Evolutionary conservation across 1,284 basidiomycete species (phyloP).

Genomic region (Sphaerobolus stellatus): DNA sequence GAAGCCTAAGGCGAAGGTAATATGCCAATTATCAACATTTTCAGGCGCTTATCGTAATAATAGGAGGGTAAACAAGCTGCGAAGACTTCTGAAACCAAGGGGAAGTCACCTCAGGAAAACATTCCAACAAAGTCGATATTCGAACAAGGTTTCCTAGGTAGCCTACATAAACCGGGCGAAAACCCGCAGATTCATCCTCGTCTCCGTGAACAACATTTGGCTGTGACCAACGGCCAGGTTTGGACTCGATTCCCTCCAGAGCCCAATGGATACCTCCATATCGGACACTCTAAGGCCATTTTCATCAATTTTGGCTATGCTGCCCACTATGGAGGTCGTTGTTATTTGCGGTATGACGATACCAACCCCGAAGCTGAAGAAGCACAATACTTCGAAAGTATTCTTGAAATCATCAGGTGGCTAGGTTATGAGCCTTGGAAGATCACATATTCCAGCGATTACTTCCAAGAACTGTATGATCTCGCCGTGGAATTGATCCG

Average conservation of each 20-base stretch:
- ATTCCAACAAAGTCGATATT: conserved; percentile 74
- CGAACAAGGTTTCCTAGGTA: conserved; percentile 91
- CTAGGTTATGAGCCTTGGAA: conserved; percentile 98
- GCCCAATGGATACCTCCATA: conserved; percentile 95
- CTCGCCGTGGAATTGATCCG: conserved; percentile 91
- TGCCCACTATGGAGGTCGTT: conserved; percentile 85
- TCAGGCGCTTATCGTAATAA: conserved; percentile 10
- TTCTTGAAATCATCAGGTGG: conserved; percentile 95
- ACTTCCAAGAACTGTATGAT: conserved; percentile 88
- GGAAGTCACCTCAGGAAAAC: conserved; percentile 26
- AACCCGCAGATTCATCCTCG: conserved; percentile 86
- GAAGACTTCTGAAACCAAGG: conserved; percentile 20
- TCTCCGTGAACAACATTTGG: conserved; percentile 82
- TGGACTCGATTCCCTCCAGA: conserved; percentile 99
- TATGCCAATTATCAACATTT: conserved; percentile 14
- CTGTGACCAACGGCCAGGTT: conserved; percentile 79
- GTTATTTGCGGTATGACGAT: conserved; percentile 96
- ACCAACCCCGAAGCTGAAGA: conserved; percentile 99
- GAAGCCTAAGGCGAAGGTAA: conserved; percentile 72
- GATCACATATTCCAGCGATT: conserved; percentile 98
- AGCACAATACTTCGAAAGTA: conserved; percentile 93
- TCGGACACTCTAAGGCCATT: conserved; percentile 98
- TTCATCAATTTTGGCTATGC: conserved; percentile 99
- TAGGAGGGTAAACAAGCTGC: too few relatives aligned
- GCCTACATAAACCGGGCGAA: conserved; percentile 91